These are phyloP conservation scores for Pisolithus tinctorius DNA, from an alignment of 768 basidiomycete species.

Conservation along the genomic window DNA sequence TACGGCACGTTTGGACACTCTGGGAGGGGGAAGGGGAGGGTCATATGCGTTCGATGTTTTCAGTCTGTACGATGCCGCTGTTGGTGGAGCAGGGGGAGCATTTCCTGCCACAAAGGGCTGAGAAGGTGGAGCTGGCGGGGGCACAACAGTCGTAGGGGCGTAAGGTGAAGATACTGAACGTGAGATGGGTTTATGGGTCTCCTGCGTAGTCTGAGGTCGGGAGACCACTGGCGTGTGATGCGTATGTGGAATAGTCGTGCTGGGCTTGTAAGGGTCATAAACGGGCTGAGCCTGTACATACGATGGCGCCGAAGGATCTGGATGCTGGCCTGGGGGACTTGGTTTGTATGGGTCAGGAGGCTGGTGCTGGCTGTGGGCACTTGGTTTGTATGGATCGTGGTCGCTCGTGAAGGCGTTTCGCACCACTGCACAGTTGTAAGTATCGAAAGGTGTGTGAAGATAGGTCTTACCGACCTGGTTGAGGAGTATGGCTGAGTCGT, in stretches of 20 bases:
- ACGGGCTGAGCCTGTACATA: conserved; percentile 5
- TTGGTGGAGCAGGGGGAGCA: conserved; percentile 28
- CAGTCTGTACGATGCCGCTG: conserved; percentile 49
- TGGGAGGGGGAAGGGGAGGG: conserved; percentile 58
- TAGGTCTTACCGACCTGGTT: conserved; percentile 19
- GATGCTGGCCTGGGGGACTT: conserved; percentile 11
- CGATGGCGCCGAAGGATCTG: conserved; percentile 13
- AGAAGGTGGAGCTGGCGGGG: conserved; percentile 9
- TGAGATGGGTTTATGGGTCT: conserved; percentile 19
- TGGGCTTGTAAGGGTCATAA: conserved; percentile 34
- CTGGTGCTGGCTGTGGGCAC: conserved; percentile 12
- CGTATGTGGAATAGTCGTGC: conserved; percentile 18
- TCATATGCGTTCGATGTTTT: conserved; percentile 71
- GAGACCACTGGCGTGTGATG: conserved; percentile 11
- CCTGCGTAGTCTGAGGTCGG: conserved; percentile 22
- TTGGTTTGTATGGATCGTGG: conserved; percentile 21
- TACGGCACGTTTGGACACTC: conserved; percentile 27
- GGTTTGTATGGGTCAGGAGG: conserved; percentile 14
- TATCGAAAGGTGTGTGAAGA: background rate
- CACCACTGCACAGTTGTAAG: conserved; percentile 7
- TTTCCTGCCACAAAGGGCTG: conserved; percentile 19
- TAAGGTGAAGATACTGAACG: conserved; percentile 23
- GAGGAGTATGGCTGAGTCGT: conserved; percentile 10
- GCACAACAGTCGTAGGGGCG: conserved; percentile 9
- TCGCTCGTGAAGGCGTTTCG: conserved; percentile 9